These are phyloP conservation scores for Melaleuca quinquenervia DNA, from an alignment of 345 rosid genomes.

Conservation along the genomic window DNA sequence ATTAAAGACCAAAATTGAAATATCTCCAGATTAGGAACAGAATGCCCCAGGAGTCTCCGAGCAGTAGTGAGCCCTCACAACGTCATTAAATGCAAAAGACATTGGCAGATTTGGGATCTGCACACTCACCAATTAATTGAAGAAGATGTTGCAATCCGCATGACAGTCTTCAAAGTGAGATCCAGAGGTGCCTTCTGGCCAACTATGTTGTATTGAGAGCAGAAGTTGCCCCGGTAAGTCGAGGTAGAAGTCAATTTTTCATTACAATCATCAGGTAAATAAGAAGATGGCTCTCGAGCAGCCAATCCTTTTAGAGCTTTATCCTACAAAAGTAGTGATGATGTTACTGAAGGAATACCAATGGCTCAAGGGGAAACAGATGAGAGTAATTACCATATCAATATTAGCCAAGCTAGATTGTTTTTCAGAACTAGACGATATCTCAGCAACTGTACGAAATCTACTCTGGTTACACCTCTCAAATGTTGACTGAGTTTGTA, in stretches of 20 bases:
- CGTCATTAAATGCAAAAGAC: neutral
- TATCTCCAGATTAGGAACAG: neutral
- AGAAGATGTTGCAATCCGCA: constrained; percentile 47
- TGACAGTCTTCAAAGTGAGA: constrained; percentile 71
- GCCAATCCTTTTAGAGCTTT: constrained; percentile 85
- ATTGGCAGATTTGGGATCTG: neutral
- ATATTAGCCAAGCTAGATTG: constrained; percentile 29
- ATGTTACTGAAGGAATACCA: neutral
- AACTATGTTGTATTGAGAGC: constrained; percentile 40
- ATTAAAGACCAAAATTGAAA: neutral
- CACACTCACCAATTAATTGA: constrained; percentile 58
- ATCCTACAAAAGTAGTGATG: constrained; percentile 32
- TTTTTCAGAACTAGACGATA: constrained; percentile 55
- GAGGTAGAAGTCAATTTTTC: constrained; percentile 24
- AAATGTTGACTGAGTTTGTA: constrained; percentile 24
- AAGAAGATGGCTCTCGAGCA: constrained; percentile 26
- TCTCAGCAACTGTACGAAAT: constrained; percentile 75
- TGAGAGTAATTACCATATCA: constrained; percentile 67
- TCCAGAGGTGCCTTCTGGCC: constrained; percentile 72
- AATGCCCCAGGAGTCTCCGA: neutral
- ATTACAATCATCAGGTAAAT: constrained; percentile 19
- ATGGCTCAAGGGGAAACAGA: neutral
- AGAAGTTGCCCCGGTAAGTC: constrained; percentile 19
- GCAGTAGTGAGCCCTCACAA: neutral
- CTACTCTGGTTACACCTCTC: constrained; percentile 49